A percentile compares a stretch with the other conserved stretches of the same genome.
These are phyloP conservation scores for Fusarium phyllophilum DNA, from an alignment of 2,329 filamentous ascomycete species.

Conservation along the genomic window DNA sequence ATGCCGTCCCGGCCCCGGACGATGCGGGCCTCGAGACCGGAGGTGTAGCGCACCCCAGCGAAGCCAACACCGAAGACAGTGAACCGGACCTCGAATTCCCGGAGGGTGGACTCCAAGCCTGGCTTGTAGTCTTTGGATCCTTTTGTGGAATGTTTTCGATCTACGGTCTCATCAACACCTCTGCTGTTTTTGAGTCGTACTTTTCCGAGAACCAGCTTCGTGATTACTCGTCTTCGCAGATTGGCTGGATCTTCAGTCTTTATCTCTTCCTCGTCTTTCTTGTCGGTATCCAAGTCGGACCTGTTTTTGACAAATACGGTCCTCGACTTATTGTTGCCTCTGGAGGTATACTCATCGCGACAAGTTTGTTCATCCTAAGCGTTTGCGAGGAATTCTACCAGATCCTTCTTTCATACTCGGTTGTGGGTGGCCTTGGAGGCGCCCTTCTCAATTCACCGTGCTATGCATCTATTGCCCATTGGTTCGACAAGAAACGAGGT, in stretches of 20 bases:
- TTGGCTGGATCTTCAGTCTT: conserved; percentile 89
- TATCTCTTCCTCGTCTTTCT: conserved; percentile 86
- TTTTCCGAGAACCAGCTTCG: conserved; percentile 76
- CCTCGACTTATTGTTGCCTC: conserved; percentile 72
- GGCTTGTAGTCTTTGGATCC: conserved; percentile 76
- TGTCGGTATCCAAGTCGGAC: conserved; percentile 82
- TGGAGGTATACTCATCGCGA: conserved; percentile 70
- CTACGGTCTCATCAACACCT: conserved; percentile 73
- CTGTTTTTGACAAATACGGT: conserved; percentile 81
- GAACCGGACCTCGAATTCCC: conserved; percentile 22
- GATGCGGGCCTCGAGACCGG: conserved; percentile 19
- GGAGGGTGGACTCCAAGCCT: conserved; percentile 74
- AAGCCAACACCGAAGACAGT: background rate
- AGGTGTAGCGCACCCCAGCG: background rate
- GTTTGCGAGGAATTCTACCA: conserved; percentile 78
- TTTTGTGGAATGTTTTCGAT: conserved; percentile 73
- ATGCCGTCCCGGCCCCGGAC: conserved; percentile 14
- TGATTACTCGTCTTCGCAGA: conserved; percentile 71
- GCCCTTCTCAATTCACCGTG: conserved; percentile 82
- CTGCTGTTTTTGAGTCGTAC: conserved; percentile 73
- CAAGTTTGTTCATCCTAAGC: conserved; percentile 73
- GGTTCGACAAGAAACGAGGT: conserved; percentile 78
- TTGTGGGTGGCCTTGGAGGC: conserved; percentile 77
- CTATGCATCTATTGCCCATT: conserved; percentile 80
- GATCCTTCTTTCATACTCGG: conserved; percentile 80